Percentiles rank a stretch among this genome's conserved stretches.
phyloP scores from a whole-genome alignment of 139 green algal genomes.

The Haematococcus lacustris region DNA sequence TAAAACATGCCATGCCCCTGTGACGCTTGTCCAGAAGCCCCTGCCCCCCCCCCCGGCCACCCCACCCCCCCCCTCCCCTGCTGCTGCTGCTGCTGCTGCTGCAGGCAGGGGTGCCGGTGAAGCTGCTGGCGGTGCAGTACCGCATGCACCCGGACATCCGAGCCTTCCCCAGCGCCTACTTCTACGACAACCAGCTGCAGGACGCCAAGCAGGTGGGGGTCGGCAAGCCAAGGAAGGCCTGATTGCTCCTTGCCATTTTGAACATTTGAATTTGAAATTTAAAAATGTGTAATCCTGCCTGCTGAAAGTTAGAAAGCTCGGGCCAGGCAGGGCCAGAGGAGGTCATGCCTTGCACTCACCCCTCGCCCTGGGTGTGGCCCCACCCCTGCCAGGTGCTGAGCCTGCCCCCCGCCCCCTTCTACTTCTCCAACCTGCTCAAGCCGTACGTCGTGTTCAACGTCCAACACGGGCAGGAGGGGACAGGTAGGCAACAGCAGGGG shows the following conservation, averaged over 20 bases:
- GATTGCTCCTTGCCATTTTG: too few relatives aligned
- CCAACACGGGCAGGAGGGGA: conserved; percentile 28
- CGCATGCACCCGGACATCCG: conserved; percentile 89
- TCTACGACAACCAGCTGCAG: conserved; percentile 64
- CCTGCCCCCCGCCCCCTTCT: conserved; percentile 29
- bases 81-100: background rate
- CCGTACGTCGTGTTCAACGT: conserved; percentile 88
- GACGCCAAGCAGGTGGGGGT: too few relatives aligned
- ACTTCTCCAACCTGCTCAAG: conserved; percentile 48
- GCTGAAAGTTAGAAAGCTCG: too few relatives aligned
- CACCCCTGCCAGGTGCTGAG: conserved; percentile 1
- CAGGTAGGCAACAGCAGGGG: background rate
- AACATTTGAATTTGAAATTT: too few relatives aligned
- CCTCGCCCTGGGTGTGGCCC: background rate
- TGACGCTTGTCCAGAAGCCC: background rate
- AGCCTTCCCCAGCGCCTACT: conserved; percentile 68
- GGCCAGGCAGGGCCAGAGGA: too few relatives aligned
- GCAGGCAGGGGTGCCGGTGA: conserved; percentile 26
- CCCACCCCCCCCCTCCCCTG: background rate
- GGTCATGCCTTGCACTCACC: too few relatives aligned
- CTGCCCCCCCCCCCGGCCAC: background rate
- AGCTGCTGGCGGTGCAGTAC: conserved; percentile 75
- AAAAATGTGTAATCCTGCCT: too few relatives aligned
- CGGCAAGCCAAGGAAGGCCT: too few relatives aligned
- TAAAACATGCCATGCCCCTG: background rate